Evolutionary conservation across 202 grass and related monocot species (phyloP), one percentile per base, ranked within the genome.

Genomic region (Setaria italica): DNA sequence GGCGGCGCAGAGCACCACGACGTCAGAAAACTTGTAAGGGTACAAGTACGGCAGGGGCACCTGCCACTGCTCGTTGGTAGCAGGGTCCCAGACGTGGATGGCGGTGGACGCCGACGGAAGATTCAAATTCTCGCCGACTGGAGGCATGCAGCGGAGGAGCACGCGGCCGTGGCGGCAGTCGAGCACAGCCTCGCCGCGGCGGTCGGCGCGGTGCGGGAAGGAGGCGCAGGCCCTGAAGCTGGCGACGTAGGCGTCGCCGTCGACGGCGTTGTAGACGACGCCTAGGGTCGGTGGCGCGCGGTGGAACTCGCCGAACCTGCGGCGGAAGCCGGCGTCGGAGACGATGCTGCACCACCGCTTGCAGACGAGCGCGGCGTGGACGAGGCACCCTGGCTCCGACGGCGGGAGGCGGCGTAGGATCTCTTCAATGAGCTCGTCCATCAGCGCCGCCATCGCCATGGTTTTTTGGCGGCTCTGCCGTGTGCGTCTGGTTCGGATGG

Each of bases 51-150:
- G 15, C 16, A 10, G 0, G 35, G 35, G 35, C 65, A 68, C 15
- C 35, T 68, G 5, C 70, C 43, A 3, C 1, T 11, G n/a, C 43
- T 49, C 19, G 6, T 21, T 6, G 0, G n/a, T 16, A 12, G 32
- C 6, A 10, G 42, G 68, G 10, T 48, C 68, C 45, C 70, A 72
- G 2, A 72, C 70, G 2, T 1, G 0, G 65, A 68, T 7, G 65
- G 3, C 2, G 65, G 3, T 0, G 6, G 0, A 1, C 16, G 11
- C 7, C 0, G 1, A 59, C 20, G 9, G 9, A 9, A 2, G 0
- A 11, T 47, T 0, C 45, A 11, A 9, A 9, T 10, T 9, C 9
- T 5, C 39, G 39, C 39, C 39, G 39, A 41, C 39, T 4, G 39
- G 39, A 41, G 39, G 39, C 39, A 41, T 41, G 39, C 9, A 1